Conservation (phyloP, 2,329 filamentous ascomycete genomes). For the Ceratocystis diversiconidia region DNA sequence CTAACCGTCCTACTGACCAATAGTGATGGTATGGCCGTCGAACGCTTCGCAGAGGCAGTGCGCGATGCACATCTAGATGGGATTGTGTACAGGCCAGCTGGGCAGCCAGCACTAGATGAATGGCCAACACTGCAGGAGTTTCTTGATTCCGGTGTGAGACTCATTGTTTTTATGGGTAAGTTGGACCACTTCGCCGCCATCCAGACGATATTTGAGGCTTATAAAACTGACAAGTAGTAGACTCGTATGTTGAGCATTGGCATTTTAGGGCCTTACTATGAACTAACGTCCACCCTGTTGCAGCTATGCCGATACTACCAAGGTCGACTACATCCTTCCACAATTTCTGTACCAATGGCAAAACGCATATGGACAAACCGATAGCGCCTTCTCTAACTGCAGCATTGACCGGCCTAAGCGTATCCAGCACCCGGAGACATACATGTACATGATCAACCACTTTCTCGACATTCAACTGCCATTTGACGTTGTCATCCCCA, state of each 20-base stretch:
- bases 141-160: constrained; percentile 46
- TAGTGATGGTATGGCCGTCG: constrained; percentile 40
- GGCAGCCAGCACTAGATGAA: constrained; percentile 29
- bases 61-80: constrained; percentile 39
- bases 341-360: constrained; percentile 58
- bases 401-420: constrained; percentile 45
- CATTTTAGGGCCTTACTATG: neutral
- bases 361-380: constrained; percentile 52
- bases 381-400: constrained; percentile 48
- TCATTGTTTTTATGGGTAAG: constrained; percentile 55
- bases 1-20: constrained; percentile 51
- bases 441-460: constrained; percentile 35
- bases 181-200: constrained; percentile 20
- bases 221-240: neutral
- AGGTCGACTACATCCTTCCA: constrained; percentile 48
- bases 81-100: constrained; percentile 41
- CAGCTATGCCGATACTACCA: constrained; percentile 31
- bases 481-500: constrained; percentile 22
- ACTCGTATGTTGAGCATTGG: constrained; percentile 4
- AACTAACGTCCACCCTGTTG: neutral
- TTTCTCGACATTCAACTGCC: constrained; percentile 25
- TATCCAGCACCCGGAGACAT: constrained; percentile 21
- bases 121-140: constrained; percentile 59
- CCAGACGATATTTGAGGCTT: neutral
- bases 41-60: constrained; percentile 42